These are phyloP conservation scores for Ogataea naganishii DNA, from an alignment of 805 yeast genomes.

Conservation along the genomic window DNA sequence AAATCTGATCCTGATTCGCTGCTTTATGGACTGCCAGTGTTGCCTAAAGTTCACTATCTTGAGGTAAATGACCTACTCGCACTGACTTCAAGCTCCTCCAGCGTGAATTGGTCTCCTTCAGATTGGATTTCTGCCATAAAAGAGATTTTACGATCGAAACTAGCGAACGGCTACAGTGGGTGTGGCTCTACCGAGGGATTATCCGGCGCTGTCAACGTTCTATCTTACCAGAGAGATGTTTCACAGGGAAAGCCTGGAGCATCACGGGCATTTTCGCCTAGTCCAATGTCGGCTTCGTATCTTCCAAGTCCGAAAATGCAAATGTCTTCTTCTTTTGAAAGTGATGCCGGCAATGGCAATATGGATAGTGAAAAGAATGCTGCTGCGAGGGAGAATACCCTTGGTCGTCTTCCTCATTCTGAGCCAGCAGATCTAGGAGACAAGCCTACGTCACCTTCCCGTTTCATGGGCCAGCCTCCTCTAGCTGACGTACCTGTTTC, in stretches of 20 bases:
- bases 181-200: conserved; percentile 65
- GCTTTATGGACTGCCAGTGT: conserved; percentile 74
- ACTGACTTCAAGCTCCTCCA: conserved; percentile 25
- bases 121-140: conserved; percentile 56
- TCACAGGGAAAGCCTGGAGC: conserved; percentile 16
- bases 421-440: no score
- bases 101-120: conserved; percentile 41
- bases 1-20: conserved; percentile 57
- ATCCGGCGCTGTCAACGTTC: conserved; percentile 39
- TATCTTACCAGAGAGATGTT: conserved; percentile 15
- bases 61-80: conserved; percentile 51
- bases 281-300: not conserved
- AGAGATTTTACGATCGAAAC: conserved; percentile 43
- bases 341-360: no score
- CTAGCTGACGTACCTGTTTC: no score
- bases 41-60: conserved; percentile 68
- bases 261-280: conserved; percentile 9
- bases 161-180: conserved; percentile 59
- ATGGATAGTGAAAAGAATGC: no score
- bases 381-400: no score
- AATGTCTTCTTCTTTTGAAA: no score
- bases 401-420: no score
- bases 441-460: no score
- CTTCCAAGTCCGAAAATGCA: conserved; percentile 1
- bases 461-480: no score